Base-by-base conservation (phyloP, 805 yeast genomes). In the Metschnikowia borealis region DNA sequence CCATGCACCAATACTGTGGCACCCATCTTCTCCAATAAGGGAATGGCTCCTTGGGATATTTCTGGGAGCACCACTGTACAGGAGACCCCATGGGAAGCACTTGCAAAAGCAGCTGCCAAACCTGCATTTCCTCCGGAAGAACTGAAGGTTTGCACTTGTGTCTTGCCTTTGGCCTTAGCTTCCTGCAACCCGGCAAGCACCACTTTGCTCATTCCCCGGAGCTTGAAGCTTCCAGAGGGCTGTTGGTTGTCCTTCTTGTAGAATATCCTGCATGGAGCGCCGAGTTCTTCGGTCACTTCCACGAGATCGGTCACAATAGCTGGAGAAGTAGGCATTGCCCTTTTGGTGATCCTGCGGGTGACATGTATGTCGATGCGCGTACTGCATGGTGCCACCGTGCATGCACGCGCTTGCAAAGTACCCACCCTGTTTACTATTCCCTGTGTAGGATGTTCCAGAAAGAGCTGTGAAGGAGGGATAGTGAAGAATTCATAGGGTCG, bases 1-100 rank as follows among this genome's bases (percentile, higher is more conserved):
- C 84, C 84, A 20, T 68, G 62, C 13, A 78, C 64, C 10, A 79
- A 57, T 5, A 81, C 81, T 2, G 68, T 62, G 0, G 89, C 85
- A 11, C 83, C 83, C 29, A 73, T 69, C 5, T 60, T 62, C 44
- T 66, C 62, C 40, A 84, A 73, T 54, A 76, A 74, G 14, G 69
- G 68, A 5, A 70, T 64, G 66, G 83, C 81, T n/a, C 71, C 66
- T 5, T 56, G 58, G 6, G 87, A 74, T 2, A 73, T 65, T 0
- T 59, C 63, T 1, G 89, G 89, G 1, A 85, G 78, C 0, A 80
- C 86, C 2, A 85, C 87, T 0, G 85, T 81, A 54, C 85, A 80
- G 20, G 64, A 58, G 0, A 62, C 75, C 50, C 51, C 67, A 56
- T 61, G 69, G 60, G 45, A 64, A 44, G 51, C 56, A 4, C 80